phyloP scores from a whole-genome alignment of 2,329 filamentous ascomycete genomes.

The Pyricularia sp. region DNA sequence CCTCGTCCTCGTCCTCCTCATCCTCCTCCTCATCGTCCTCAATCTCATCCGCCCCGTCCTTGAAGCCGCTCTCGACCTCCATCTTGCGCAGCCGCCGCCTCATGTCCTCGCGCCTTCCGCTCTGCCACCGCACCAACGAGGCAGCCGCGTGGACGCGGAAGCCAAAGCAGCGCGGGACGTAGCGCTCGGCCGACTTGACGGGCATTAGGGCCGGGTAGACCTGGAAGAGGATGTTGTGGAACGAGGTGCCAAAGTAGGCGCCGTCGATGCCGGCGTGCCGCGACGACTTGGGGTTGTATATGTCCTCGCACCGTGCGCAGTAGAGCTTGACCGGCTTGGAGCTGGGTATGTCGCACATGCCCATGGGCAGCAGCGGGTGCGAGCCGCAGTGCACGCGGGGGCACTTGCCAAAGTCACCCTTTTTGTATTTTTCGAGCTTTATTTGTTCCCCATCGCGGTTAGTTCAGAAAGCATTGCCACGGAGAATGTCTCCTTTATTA shows the following conservation, averaged over 20 bases:
- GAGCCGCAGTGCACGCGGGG: constrained; percentile 91
- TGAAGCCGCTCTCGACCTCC: constrained; percentile 72
- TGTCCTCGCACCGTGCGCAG: constrained; percentile 93
- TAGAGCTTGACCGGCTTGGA: constrained; percentile 91
- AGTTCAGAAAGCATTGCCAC: background rate
- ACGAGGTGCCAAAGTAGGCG: constrained; percentile 95
- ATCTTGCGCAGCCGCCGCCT: constrained; percentile 61
- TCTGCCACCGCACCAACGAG: constrained; percentile 85
- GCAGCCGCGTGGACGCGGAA: constrained; percentile 92
- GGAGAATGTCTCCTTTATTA: too few relatives aligned
- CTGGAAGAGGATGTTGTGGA: constrained; percentile 99
- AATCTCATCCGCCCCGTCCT: constrained; percentile 53
- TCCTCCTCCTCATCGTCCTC: constrained; percentile 51
- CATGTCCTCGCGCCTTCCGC: constrained; percentile 71
- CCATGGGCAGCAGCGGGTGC: constrained; percentile 90
- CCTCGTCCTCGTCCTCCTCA: constrained; percentile 31
- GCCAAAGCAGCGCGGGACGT: constrained; percentile 82
- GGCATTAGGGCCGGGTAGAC: constrained; percentile 90
- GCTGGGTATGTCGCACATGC: constrained; percentile 81
- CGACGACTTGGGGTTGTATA: constrained; percentile 97
- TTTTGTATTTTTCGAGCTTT: constrained; percentile 98
- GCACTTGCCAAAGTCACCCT: constrained; percentile 95
- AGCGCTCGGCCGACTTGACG: constrained; percentile 74
- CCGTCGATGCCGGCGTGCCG: constrained; percentile 93
- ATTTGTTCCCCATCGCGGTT: background rate